Base-by-base conservation (phyloP, 805 yeast genomes). In the Barnettozyma pratensis region DNA sequence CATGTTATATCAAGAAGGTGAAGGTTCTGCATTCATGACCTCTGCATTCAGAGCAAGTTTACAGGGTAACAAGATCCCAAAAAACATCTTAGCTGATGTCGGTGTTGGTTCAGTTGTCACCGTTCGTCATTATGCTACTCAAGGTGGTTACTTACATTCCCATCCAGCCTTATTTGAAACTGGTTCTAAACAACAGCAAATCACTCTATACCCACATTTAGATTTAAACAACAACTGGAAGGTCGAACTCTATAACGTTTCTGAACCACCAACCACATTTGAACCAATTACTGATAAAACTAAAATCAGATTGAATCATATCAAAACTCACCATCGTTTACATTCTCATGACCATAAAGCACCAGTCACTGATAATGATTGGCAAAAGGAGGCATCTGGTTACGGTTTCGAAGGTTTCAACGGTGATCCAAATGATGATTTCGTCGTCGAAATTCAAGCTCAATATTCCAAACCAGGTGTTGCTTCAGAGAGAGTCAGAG, bases 401-500 rank as follows among this genome's bases (percentile, higher is more conserved):
- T 87, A 87, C 63, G 96, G 96, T 26, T 82, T 63, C 58, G 83
- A 81, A 40, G 89, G 87, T 4, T 87, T 85, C 58, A 80, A 62
- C 28, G 96, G 95, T 66, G 94, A 87, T 68, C 83, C 89, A 47
- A 87, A 87, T 66, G 96, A 87, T 68, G 91, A 86, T 63, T 87
- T 86, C 67, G 66, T 82, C 53, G 82, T 87, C 51, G 92, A 86
- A 64, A 83, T 87, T 54, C 88, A 81, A 52, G 68, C 77, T 58
- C 70, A 72, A 42, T 59, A 66, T 48, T 75, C 87, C 30, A 70
- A 66, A 37, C 66, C 73, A 3, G 80, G 77, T 35, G 74, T 65
- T 35, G 81, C 88, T 14, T 79, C 75, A 60, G 66, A 71, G 32
- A 72, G 74, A 51, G 74, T 87, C 36, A 75, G 76, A 54, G 87